Percentiles rank a stretch among this genome's conserved stretches.
phyloP scores from a whole-genome alignment of 1,139 yeast genomes.

The Arxiozyma heterogenica region DNA sequence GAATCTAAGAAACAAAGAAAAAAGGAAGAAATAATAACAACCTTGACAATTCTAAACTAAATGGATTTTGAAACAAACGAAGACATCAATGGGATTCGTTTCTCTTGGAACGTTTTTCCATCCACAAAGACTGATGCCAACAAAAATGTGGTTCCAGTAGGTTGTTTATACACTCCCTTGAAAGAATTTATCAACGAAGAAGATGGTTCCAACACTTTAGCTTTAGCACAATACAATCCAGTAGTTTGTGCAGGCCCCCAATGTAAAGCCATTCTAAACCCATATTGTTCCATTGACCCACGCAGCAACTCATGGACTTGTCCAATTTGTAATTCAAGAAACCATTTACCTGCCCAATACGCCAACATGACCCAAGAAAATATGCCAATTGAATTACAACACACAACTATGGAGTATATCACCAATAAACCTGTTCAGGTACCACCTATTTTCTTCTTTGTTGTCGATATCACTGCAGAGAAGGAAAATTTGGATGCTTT shows the following conservation, averaged over 20 bases:
- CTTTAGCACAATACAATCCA: constrained; percentile 85
- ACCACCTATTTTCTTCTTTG: constrained; percentile 90
- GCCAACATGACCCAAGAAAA: constrained; percentile 75
- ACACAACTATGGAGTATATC: constrained; percentile 88
- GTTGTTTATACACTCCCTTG: constrained; percentile 89
- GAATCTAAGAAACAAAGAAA: no score
- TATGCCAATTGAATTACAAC: constrained; percentile 78
- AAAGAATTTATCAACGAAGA: constrained; percentile 55
- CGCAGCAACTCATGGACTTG: constrained; percentile 82
- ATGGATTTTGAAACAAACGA: constrained; percentile 78
- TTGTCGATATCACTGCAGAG: constrained; percentile 91
- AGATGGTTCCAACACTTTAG: constrained; percentile 32
- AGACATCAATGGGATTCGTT: constrained; percentile 81
- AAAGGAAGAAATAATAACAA: not conserved
- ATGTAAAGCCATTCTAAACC: constrained; percentile 83
- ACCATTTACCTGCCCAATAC: constrained; percentile 84
- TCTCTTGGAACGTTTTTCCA: constrained; percentile 87
- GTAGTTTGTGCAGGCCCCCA: constrained; percentile 67
- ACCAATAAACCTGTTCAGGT: constrained; percentile 78
- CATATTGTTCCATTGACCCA: constrained; percentile 78
- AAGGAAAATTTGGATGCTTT: constrained; percentile 84
- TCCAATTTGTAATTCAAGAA: constrained; percentile 75
- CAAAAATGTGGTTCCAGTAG: constrained; percentile 89
- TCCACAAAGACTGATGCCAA: constrained; percentile 84
- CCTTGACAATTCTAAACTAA: not conserved